These are phyloP conservation scores for Candida tammaniensis DNA, from an alignment of 805 yeast species.

Conservation along the genomic window DNA sequence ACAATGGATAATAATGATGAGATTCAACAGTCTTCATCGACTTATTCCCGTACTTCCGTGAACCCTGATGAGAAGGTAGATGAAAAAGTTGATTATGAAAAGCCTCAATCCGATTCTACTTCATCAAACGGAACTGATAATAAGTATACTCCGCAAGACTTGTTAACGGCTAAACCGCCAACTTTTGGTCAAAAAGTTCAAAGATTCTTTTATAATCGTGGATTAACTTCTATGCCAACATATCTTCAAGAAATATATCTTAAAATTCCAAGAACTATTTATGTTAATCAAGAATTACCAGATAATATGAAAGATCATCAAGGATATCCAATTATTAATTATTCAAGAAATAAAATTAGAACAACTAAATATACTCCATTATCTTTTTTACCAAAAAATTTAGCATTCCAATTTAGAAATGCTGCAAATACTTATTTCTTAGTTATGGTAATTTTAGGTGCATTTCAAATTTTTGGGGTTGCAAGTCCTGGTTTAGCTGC, in stretches of 20 bases:
- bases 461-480: constrained; percentile 71
- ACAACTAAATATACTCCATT: constrained; percentile 63
- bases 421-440: constrained; percentile 62
- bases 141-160: constrained; percentile 6
- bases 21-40: constrained; percentile 7
- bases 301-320: constrained; percentile 30
- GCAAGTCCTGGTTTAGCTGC: constrained; percentile 70
- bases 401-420: constrained; percentile 53
- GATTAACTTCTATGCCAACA: constrained; percentile 28
- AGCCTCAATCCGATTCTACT: not conserved
- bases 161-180: constrained; percentile 18
- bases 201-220: constrained; percentile 19
- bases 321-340: constrained; percentile 34
- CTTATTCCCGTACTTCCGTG: constrained; percentile 6
- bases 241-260: constrained; percentile 36
- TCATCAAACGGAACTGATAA: not conserved
- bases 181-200: constrained; percentile 19
- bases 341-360: constrained; percentile 57
- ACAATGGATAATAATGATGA: constrained; percentile 2
- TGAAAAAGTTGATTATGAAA: constrained; percentile 2
- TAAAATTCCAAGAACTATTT: constrained; percentile 43
- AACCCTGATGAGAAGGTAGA: constrained; percentile 1
- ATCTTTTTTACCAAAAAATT: constrained; percentile 55
- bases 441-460: constrained; percentile 52
- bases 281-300: constrained; percentile 51